Evolutionary conservation across 2,329 filamentous ascomycete genomes (phyloP), one percentile per base, ranked within the genome.

Genomic region (Verticillium tricorpus): DNA sequence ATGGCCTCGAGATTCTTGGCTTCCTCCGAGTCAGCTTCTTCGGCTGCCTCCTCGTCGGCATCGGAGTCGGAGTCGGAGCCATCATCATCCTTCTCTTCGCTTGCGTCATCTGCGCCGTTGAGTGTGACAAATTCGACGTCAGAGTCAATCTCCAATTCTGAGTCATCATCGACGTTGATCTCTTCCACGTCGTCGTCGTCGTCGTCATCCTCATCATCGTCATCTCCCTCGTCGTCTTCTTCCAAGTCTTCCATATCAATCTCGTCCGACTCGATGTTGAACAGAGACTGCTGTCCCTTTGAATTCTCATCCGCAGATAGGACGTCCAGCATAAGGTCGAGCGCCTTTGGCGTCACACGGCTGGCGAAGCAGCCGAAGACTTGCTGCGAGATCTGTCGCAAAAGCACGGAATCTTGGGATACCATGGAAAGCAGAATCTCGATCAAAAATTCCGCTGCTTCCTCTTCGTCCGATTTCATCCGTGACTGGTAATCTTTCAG

Each of bases 351-450:
- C 1, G 89, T 92, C 63, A 98, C 84, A 60, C 91, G 85, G 15
- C 85, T 78, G 3, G 91, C 89, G 72, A 97, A 97, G 1, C 89
- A 87, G 28, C 89, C 85, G 72, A 98, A 98, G 0, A 96, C 93
- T 69, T 95, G 90, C 71, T 94, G 89, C 6, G 92, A 92, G 60
- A 96, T 89, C 68, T 93, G 92, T 34, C 92, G 87, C 79, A 96
- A 91, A 59, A 98, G 80, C 11, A 89, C 86, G 1, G 93, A 97
- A 3, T 89, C 91, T 64, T 92, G 92, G 0, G 93, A 91, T 2
- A 96, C 85, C 77, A 98, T 92, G 59, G 92, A 91, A n/a, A 98
- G 80, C 8, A 99, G 76, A 59, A 98, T 90, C 70, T 98, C 95
- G 2, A 97, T 87, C 9, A 97, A 77, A 31, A 92, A 83, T 69